Evolutionary conservation across 1,284 basidiomycete species (phyloP).

Genomic region (Apiotrichum sp.): DNA sequence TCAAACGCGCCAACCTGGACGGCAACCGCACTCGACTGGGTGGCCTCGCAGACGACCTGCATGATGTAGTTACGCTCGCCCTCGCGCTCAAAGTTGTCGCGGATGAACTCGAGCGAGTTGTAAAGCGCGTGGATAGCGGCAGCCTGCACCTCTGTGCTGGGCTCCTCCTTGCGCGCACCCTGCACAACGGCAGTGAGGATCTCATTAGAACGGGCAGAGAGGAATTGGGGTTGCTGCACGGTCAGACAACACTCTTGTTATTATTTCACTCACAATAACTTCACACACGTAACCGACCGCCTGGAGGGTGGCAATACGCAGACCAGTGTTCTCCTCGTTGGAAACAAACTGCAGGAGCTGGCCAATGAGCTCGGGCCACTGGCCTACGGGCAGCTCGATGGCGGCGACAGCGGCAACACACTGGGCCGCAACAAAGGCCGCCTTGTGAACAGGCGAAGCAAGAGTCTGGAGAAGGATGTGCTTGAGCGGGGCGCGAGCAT

Average conservation of each 20-base stretch:
- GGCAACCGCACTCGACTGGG: slow-evolving; percentile 68
- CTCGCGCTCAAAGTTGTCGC: slow-evolving; percentile 97
- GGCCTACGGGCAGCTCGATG: slow-evolving; percentile 78
- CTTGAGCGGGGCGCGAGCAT: slow-evolving; percentile 77
- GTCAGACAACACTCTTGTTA: neutral
- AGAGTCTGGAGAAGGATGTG: slow-evolving; percentile 78
- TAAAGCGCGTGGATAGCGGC: slow-evolving; percentile 88
- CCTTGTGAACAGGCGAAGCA: slow-evolving; percentile 64
- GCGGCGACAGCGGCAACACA: slow-evolving; percentile 89
- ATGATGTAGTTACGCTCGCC: slow-evolving; percentile 99
- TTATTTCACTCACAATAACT: slow-evolving; percentile 63
- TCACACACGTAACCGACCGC: slow-evolving; percentile 98
- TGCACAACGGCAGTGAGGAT: slow-evolving; percentile 98
- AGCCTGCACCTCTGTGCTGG: slow-evolving; percentile 87
- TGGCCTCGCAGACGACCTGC: slow-evolving; percentile 99
- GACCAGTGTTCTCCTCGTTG: slow-evolving; percentile 65
- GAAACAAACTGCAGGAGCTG: slow-evolving; percentile 81
- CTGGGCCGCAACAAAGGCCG: slow-evolving; percentile 83
- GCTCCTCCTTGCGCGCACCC: slow-evolving; percentile 93
- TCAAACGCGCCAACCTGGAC: slow-evolving; percentile 94
- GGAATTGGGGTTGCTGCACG: slow-evolving; percentile 76
- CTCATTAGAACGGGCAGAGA: slow-evolving; percentile 87
- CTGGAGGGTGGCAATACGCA: slow-evolving; percentile 85
- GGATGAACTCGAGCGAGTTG: slow-evolving; percentile 96
- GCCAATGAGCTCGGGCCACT: slow-evolving; percentile 88